These are phyloP conservation scores for Stachybotrys chlorohalonatus DNA, from an alignment of 2,329 filamentous ascomycete species.

Conservation along the genomic window DNA sequence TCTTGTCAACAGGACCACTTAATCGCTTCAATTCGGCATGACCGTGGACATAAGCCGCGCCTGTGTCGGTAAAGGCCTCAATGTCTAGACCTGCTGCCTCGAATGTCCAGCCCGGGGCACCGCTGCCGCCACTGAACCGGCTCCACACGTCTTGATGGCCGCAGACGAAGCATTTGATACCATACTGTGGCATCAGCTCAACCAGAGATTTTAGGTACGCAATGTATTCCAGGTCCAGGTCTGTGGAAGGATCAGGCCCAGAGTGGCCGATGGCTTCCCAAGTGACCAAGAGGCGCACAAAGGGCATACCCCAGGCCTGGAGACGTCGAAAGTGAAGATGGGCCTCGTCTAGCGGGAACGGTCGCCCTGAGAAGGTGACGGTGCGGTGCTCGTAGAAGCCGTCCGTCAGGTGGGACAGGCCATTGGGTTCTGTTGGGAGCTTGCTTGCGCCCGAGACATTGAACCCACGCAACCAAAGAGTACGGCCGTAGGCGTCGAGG, in stretches of 20 bases:
- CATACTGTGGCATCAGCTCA: slow-evolving; percentile 25
- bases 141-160: slow-evolving; percentile 35
- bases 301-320: slow-evolving; percentile 26
- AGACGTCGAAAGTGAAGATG: slow-evolving; percentile 27
- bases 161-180: slow-evolving; percentile 31
- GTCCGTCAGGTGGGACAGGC: slow-evolving; percentile 27
- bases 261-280: slow-evolving; percentile 30
- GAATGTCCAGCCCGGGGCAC: slow-evolving; percentile 32
- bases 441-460: slow-evolving; percentile 32
- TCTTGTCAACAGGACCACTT: slow-evolving; percentile 13
- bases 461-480: slow-evolving; percentile 28
- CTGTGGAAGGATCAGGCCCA: slow-evolving; percentile 18
- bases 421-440: slow-evolving; percentile 25
- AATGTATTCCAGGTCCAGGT: slow-evolving; percentile 29
- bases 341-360: slow-evolving; percentile 27
- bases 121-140: slow-evolving; percentile 30
- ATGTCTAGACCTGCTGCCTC: slow-evolving; percentile 29
- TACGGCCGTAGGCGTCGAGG: slow-evolving; percentile 25
- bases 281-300: slow-evolving; percentile 30
- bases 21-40: slow-evolving; percentile 21
- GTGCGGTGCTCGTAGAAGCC: slow-evolving; percentile 29
- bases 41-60: slow-evolving; percentile 24
- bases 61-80: slow-evolving; percentile 22
- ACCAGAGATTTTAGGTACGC: slow-evolving; percentile 25
- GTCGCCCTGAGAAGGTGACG: slow-evolving; percentile 28